Conservation (phyloP, 208 protist species). For the Porcisia hertigi region DNA sequence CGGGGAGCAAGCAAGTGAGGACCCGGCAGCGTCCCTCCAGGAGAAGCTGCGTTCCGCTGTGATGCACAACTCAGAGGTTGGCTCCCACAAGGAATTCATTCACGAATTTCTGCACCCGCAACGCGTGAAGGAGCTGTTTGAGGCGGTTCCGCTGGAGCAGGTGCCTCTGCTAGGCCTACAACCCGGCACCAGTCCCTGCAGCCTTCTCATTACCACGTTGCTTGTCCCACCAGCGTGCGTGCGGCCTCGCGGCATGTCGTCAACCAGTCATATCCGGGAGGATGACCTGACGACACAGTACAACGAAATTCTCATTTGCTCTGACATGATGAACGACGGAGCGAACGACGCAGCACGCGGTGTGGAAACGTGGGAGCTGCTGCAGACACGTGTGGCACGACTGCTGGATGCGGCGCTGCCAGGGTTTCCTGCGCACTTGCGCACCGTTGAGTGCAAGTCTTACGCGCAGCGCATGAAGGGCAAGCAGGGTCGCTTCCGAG, state of each 20-base stretch:
- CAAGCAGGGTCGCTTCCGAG: constrained; percentile 98
- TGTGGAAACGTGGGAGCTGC: constrained; percentile 96
- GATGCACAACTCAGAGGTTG: constrained; percentile 60
- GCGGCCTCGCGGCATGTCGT: constrained; percentile 93
- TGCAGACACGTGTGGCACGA: constrained; percentile 94
- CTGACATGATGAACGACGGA: constrained; percentile 79
- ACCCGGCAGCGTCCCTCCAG: constrained; percentile 37
- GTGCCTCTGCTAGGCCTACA: constrained; percentile 94
- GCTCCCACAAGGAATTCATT: constrained; percentile 55
- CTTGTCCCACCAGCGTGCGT: constrained; percentile 97
- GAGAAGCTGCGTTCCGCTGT: constrained; percentile 47
- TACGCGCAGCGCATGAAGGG: constrained; percentile 99
- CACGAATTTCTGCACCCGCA: constrained; percentile 95
- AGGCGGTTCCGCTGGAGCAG: constrained; percentile 91
- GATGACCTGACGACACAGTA: constrained; percentile 99
- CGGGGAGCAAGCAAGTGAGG: constrained; percentile 62
- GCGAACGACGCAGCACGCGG: constrained; percentile 72
- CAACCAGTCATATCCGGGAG: constrained; percentile 89
- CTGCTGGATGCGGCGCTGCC: constrained; percentile 84
- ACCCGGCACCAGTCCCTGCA: constrained; percentile 77
- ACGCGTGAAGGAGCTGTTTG: constrained; percentile 91
- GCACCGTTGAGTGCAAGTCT: constrained; percentile 75
- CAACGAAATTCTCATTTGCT: constrained; percentile 89
- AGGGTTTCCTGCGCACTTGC: constrained; percentile 73
- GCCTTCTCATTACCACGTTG: constrained; percentile 93